Evolutionary conservation across 2,329 filamentous ascomycete species (phyloP).

Genomic region (Hysterium pulicare): DNA sequence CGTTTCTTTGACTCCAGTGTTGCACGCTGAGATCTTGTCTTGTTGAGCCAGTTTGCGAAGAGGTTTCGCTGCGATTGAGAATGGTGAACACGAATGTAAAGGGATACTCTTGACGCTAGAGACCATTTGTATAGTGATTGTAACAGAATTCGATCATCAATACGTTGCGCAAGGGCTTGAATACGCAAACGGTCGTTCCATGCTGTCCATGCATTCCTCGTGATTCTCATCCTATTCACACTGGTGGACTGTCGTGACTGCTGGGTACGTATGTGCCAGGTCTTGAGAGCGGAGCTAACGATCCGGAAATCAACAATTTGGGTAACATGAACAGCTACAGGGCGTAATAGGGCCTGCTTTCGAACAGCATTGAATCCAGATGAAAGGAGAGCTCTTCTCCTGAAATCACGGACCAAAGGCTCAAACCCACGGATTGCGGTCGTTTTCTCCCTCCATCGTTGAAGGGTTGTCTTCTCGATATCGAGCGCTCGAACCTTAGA

Average conservation of each 20-base stretch:
- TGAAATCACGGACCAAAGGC: conserved; percentile 34
- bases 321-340: conserved; percentile 43
- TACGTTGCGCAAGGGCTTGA: conserved; percentile 49
- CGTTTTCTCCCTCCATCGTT: conserved; percentile 19
- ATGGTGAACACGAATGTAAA: conserved; percentile 39
- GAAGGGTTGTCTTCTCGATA: conserved; percentile 25
- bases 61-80: conserved; percentile 23
- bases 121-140: conserved; percentile 61
- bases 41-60: conserved; percentile 28
- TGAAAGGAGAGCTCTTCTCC: conserved; percentile 18
- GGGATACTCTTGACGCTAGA: conserved; percentile 45
- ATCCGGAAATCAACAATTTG: conserved; percentile 45
- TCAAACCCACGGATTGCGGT: conserved; percentile 25
- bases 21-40: conserved; percentile 23
- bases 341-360: conserved; percentile 43
- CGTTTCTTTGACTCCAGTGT: conserved; percentile 28
- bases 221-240: conserved; percentile 50
- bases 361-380: conserved; percentile 21
- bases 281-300: conserved; percentile 44
- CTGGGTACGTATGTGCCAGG: conserved; percentile 47
- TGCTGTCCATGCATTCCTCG: conserved; percentile 56
- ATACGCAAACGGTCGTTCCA: conserved; percentile 62
- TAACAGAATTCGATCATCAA: conserved; percentile 55
- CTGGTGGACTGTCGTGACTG: conserved; percentile 47
- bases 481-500: conserved; percentile 17